Evolutionary conservation across 352 stramenopile genomes (phyloP), one percentile per base, ranked within the genome.

Genomic region (Pythium rishiriense): DNA sequence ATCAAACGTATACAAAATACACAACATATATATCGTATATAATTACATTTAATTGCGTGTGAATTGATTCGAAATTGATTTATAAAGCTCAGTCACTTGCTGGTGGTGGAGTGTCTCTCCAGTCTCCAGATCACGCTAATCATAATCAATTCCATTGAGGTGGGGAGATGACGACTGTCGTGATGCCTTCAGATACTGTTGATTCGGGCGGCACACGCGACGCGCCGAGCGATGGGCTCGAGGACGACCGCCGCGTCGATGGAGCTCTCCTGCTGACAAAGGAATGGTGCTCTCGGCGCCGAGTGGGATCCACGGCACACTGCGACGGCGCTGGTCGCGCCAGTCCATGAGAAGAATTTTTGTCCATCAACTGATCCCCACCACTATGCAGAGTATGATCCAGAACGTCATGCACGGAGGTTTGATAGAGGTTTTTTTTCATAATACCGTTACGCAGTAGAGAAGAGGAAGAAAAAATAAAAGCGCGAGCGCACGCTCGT

Each of bases 151-250:
- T n/a, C n/a, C n/a, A n/a, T n/a, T n/a, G n/a, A n/a, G n/a, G 35
- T 42, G 35, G 47, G 47, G 47, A 53, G 22, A 39, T 53, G 47
- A 53, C 47, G 47, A 53, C 25, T n/a, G n/a, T 26, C 22, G 19
- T 15, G 25, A 53, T 53, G 47, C 6, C 47, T 53, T 53, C 47
- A 53, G 47, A 53, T 53, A 53, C 47, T 53, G 47, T 53, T 53
- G 47, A 53, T 53, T 0, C 12, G 25, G 21, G 17, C 14, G 3
- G 46, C 46, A 17, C 37, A 43, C 15, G 37, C 11, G 37, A 43
- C 10, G 37, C 9, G 37, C 9, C 4, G 1, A 3, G 33, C 9
- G 3, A 9, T 39, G 10, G 2, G 33, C 33, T 39, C 10, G 33
- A 39, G 10, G 33, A 9, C 33, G 3, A 17, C 22, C 46, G 22